phyloP scores from a whole-genome alignment of 2,329 filamentous ascomycete species.

The Beauveria sp. region DNA sequence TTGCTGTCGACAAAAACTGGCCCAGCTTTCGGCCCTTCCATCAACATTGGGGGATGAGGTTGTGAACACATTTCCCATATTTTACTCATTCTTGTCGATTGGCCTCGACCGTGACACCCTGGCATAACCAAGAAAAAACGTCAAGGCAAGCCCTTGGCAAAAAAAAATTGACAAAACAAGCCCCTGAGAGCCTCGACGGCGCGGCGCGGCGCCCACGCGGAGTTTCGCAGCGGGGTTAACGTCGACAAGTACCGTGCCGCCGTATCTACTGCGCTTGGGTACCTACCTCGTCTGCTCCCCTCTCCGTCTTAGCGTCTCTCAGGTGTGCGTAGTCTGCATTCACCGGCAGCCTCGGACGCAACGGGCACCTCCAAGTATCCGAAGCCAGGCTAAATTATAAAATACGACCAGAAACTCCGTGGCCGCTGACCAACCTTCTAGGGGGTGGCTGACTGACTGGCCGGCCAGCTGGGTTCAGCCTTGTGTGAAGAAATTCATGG shows the following conservation, averaged over 20 bases:
- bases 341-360: slow-evolving; percentile 1
- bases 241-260: not conserved
- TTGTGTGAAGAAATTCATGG: not conserved
- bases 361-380: slow-evolving; percentile 2
- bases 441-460: not conserved
- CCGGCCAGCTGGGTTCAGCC: not conserved
- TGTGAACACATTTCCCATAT: not conserved
- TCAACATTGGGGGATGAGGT: not conserved
- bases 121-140: not conserved
- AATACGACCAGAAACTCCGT: not conserved
- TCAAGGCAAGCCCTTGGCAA: not conserved
- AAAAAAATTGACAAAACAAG: not conserved
- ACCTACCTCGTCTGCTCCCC: not conserved
- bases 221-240: not conserved
- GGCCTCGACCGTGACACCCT: not conserved
- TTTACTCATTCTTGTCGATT: not conserved
- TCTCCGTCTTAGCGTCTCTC: too few species aligned
- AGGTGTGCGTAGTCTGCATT: too few species aligned
- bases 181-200: slow-evolving; percentile 2
- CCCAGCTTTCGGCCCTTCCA: not conserved
- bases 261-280: not conserved
- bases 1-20: not conserved
- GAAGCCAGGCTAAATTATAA: not conserved
- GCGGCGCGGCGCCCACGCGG: not conserved
- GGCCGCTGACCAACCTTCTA: not conserved